These are phyloP conservation scores for Imleria badia DNA, from an alignment of 768 basidiomycete genomes.

Conservation along the genomic window DNA sequence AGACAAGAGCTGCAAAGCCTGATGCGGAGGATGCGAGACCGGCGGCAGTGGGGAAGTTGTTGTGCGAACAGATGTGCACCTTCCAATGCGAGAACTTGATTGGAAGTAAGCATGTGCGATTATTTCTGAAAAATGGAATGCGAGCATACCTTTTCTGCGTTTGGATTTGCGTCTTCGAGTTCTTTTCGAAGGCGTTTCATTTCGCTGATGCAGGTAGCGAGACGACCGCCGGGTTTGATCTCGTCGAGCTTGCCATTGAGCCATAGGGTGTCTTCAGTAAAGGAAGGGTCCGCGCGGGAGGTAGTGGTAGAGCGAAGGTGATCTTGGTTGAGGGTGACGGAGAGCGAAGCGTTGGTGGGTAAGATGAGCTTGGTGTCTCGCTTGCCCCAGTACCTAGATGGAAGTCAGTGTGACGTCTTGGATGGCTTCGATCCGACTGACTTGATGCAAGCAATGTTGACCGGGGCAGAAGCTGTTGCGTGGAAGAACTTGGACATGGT, in stretches of 20 bases:
- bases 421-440: conserved; percentile 33
- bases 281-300: conserved; percentile 76
- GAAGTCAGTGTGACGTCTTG: conserved; percentile 2
- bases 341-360: conserved; percentile 98
- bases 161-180: conserved; percentile 69
- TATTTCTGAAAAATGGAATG: background rate
- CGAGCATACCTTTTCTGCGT: conserved; percentile 58
- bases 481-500: conserved; percentile 62
- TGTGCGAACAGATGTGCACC: conserved; percentile 90
- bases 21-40: conserved; percentile 97
- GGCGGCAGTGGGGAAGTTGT: conserved; percentile 99
- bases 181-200: conserved; percentile 74
- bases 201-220: conserved; percentile 83
- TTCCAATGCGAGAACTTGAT: conserved; percentile 39
- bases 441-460: conserved; percentile 99
- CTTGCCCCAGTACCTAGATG: conserved; percentile 96
- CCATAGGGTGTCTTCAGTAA: conserved; percentile 83
- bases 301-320: conserved; percentile 93
- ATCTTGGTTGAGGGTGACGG: conserved; percentile 95
- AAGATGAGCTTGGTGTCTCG: conserved; percentile 93
- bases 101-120: background rate
- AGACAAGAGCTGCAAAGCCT: conserved; percentile 92
- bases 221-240: conserved; percentile 77
- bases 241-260: conserved; percentile 91
- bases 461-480: conserved; percentile 90